These are phyloP conservation scores for Zygosaccharomyces pseudorouxii DNA, from an alignment of 805 yeast genomes.

Conservation along the genomic window DNA sequence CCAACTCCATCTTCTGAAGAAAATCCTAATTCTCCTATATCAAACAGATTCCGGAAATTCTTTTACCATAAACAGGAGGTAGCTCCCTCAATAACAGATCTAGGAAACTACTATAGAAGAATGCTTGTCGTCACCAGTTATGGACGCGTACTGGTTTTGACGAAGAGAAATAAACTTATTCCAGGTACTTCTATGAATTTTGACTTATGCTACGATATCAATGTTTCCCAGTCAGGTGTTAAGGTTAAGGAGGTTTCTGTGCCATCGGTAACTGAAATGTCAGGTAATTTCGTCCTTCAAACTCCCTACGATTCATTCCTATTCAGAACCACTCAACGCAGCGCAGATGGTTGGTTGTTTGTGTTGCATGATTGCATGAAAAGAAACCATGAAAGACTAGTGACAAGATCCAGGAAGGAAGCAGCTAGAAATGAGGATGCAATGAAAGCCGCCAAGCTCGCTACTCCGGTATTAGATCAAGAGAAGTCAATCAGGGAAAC, in stretches of 20 bases:
- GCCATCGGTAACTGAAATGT: constrained; percentile 30
- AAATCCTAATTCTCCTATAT: constrained; percentile 15
- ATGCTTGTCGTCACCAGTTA: constrained; percentile 54
- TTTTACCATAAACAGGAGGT: constrained; percentile 23
- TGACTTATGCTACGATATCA: constrained; percentile 51
- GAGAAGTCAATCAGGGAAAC: background rate
- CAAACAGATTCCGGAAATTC: constrained; percentile 28
- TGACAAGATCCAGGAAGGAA: constrained; percentile 11
- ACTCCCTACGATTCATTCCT: constrained; percentile 52
- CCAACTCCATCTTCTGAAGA: constrained; percentile 8
- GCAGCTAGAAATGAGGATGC: constrained; percentile 15
- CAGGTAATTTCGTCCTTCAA: constrained; percentile 48
- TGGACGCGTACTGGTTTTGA: constrained; percentile 58
- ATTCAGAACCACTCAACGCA: constrained; percentile 51
- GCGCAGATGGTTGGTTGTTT: constrained; percentile 54
- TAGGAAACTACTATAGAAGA: constrained; percentile 43
- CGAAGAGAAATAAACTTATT: constrained; percentile 36
- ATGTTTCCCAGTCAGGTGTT: constrained; percentile 47
- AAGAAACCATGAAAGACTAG: constrained; percentile 47
- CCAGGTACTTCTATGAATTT: constrained; percentile 34
- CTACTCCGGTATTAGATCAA: constrained; percentile 11
- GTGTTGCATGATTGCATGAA: constrained; percentile 46
- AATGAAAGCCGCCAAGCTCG: constrained; percentile 20
- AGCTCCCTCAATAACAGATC: constrained; percentile 16
- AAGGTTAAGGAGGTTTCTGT: constrained; percentile 54